Base-by-base conservation (phyloP, 2,329 filamentous ascomycete species). In the Alternaria postmessia region DNA sequence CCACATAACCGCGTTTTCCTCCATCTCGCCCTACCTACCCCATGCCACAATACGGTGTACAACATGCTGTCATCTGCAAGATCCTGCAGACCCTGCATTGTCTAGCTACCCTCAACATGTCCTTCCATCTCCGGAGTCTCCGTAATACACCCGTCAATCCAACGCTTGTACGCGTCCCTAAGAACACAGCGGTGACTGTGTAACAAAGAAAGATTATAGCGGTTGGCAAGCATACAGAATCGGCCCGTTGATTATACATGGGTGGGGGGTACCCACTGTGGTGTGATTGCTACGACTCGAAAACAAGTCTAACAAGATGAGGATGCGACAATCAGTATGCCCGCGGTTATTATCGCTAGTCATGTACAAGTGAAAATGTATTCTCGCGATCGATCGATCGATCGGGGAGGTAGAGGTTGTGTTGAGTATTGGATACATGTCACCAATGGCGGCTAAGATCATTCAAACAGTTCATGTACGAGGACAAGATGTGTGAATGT, bases 251-350 rank as follows among this genome's bases (percentile, higher is more conserved):
- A 11, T 41, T n/a, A 26, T 36, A 49, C 30, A 24, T 7, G 22
- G 42, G 42, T 38, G 30, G 46, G 14, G 8, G 14, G 22, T 49
- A 49, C 32, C 46, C 46, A 38, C 46, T 36, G 30, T 34, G 46
- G 32, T 49, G 46, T 49, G 34, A 49, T 49, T 49, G 46, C 46
- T 24, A 34, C 39, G 46, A 49, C 30, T 49, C 46, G 32, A 22
- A 16, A 24, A 36, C 46, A 49, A 26, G 18, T 24, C 20, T 42
- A 49, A 18, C 20, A 36, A 49, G 32, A 49, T 49, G 46, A 49
- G 30, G 46, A 49, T 49, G 30, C 22, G 46, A 49, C 30, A 34
- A 34, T 36, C 18, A 36, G 32, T 34, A 24, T 36, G 46, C 28
- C 46, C 7, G 32, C 20, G 32, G 32, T 36, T 36, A 22, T 24